Evolutionary conservation across 352 stramenopile species (phyloP).

Genomic region (Phytophthora pini): DNA sequence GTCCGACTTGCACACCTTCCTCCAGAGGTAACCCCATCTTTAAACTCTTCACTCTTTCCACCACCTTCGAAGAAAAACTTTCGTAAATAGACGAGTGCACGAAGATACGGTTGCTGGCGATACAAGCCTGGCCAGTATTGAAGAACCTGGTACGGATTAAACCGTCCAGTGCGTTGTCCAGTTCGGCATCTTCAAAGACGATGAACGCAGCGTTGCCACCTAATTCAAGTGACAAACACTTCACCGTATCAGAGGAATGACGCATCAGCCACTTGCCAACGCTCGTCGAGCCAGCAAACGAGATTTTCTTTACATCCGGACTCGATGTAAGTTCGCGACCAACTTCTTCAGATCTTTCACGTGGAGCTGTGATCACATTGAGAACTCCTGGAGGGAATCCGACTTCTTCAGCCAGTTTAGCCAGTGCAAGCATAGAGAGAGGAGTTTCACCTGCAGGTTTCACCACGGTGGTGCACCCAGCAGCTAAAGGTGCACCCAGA

Average conservation of each 20-base stretch:
- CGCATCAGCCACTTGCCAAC: constrained; percentile 81
- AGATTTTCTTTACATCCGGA: constrained; percentile 84
- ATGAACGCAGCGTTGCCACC: constrained; percentile 92
- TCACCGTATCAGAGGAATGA: constrained; percentile 75
- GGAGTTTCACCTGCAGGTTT: constrained; percentile 98
- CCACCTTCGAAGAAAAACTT: constrained; percentile 85
- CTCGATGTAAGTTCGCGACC: constrained; percentile 71
- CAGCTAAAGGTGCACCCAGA: constrained; percentile 89
- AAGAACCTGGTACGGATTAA: constrained; percentile 78
- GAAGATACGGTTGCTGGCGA: constrained; percentile 91
- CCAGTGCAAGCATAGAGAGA: constrained; percentile 93
- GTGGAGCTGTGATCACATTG: constrained; percentile 82
- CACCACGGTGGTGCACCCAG: constrained; percentile 94
- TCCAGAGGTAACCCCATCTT: constrained; percentile 88
- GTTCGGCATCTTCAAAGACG: constrained; percentile 88
- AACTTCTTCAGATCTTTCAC: constrained; percentile 67
- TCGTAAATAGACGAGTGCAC: constrained; percentile 93
- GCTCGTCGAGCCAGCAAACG: constrained; percentile 84
- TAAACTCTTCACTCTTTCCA: constrained; percentile 67
- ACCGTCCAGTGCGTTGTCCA: constrained; percentile 78
- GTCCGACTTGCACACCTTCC: constrained; percentile 82
- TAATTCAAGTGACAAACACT: constrained; percentile 81
- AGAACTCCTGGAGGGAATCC: constrained; percentile 85
- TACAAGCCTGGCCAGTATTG: constrained; percentile 83
- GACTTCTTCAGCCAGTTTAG: constrained; percentile 86